phyloP scores from a whole-genome alignment of 1,139 yeast genomes.

The Taiozyma sp. region DNA sequence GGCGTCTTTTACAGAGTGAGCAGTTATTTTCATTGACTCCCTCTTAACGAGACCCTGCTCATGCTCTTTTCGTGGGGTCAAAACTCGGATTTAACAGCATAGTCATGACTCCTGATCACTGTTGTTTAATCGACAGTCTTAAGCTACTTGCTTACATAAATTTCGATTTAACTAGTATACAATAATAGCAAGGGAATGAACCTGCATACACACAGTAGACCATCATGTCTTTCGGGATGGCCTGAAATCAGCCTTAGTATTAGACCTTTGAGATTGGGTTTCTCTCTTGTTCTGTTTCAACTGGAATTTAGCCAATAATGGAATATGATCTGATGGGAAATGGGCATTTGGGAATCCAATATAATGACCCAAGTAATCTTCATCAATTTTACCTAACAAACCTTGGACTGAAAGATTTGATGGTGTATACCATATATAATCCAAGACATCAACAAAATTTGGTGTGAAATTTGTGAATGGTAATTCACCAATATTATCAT shows the following conservation, averaged over 20 bases:
- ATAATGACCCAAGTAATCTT: slow-evolving; percentile 64
- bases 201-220: no score
- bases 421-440: slow-evolving; percentile 92
- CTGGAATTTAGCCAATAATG: slow-evolving; percentile 72
- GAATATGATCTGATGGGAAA: slow-evolving; percentile 92
- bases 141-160: background rate
- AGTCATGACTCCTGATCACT: background rate
- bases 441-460: slow-evolving; percentile 86
- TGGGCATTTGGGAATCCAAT: slow-evolving; percentile 94
- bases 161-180: background rate
- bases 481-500: slow-evolving; percentile 77
- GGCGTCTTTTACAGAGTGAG: no score
- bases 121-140: no score
- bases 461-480: slow-evolving; percentile 96
- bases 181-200: background rate
- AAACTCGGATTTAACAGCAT: background rate
- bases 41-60: background rate
- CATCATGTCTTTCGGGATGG: slow-evolving; percentile 22
- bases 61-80: background rate
- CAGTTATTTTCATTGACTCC: no score
- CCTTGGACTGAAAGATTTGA: slow-evolving; percentile 76
- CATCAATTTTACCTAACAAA: slow-evolving; percentile 77
- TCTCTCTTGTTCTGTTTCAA: slow-evolving; percentile 44
- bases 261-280: slow-evolving; percentile 8
- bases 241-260: slow-evolving; percentile 21